phyloP scores from a whole-genome alignment of 1,284 basidiomycete genomes.

The Athelia psychrophila region DNA sequence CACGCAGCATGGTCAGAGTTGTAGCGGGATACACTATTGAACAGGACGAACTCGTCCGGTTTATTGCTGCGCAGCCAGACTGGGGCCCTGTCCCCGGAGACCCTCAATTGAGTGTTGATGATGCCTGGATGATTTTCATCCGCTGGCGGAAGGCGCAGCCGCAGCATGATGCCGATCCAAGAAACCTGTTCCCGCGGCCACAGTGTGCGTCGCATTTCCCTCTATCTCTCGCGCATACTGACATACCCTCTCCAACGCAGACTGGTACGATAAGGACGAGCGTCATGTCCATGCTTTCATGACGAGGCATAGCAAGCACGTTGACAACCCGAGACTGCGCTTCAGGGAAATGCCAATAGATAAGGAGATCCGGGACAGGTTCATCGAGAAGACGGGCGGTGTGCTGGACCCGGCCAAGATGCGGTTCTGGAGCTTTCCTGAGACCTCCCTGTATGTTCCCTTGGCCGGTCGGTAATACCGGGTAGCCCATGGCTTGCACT shows the following conservation, averaged over 20 bases:
- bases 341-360: neutral
- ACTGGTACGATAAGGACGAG: neutral
- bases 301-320: neutral
- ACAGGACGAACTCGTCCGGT: neutral
- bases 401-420: neutral
- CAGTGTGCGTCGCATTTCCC: neutral
- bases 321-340: neutral
- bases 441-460: neutral
- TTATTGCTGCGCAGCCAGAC: neutral
- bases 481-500: neutral
- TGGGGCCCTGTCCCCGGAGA: neutral
- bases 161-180: neutral
- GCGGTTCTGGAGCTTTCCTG: neutral
- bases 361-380: neutral
- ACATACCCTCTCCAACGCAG: neutral
- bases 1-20: neutral
- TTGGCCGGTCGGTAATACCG: neutral
- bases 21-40: neutral
- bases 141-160: neutral
- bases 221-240: neutral
- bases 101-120: neutral
- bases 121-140: neutral
- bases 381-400: neutral
- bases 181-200: neutral
- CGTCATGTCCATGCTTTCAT: neutral